A percentile compares a stretch with the other conserved stretches of the same genome.
phyloP scores from a whole-genome alignment of 345 rosid species.

The Murraya koenigii region DNA sequence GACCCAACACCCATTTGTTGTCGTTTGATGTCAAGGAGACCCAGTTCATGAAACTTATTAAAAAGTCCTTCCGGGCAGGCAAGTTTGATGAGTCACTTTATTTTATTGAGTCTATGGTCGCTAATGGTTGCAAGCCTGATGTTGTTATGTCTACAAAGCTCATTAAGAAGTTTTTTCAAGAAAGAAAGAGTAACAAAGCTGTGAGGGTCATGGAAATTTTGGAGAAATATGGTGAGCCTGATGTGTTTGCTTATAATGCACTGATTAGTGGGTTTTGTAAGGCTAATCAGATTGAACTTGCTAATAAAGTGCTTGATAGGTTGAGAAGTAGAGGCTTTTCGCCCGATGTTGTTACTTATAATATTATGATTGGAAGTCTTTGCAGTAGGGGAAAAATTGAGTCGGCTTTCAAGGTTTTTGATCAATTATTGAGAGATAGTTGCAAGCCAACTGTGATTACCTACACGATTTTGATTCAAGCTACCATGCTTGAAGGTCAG shows the following conservation, averaged over 20 bases:
- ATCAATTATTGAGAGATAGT: constrained; percentile 55
- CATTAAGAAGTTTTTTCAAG: constrained; percentile 62
- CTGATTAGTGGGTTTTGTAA: constrained; percentile 83
- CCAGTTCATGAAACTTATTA: constrained; percentile 55
- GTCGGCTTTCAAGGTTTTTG: constrained; percentile 58
- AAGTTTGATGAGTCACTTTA: constrained; percentile 63
- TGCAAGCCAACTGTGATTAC: constrained; percentile 76
- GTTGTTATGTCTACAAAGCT: constrained; percentile 76
- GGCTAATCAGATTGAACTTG: constrained; percentile 57
- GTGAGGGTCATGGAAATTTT: constrained; percentile 70
- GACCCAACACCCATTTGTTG: constrained; percentile 36
- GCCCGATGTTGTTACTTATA: constrained; percentile 78
- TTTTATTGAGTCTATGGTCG: constrained; percentile 65
- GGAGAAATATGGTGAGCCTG: constrained; percentile 69
- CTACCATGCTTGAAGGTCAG: constrained; percentile 53
- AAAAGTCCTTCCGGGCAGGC: constrained; percentile 55
- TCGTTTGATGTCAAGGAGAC: constrained; percentile 56
- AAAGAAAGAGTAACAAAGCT: constrained; percentile 55
- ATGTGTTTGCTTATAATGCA: constrained; percentile 77
- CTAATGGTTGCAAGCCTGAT: constrained; percentile 62
- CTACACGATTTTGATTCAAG: constrained; percentile 84
- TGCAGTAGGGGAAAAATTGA: constrained; percentile 67
- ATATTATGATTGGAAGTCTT: constrained; percentile 74
- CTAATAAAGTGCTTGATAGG: constrained; percentile 56
- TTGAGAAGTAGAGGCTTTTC: constrained; percentile 65